phyloP scores from a whole-genome alignment of 2,329 filamentous ascomycete genomes.

The Didymella glomerata region DNA sequence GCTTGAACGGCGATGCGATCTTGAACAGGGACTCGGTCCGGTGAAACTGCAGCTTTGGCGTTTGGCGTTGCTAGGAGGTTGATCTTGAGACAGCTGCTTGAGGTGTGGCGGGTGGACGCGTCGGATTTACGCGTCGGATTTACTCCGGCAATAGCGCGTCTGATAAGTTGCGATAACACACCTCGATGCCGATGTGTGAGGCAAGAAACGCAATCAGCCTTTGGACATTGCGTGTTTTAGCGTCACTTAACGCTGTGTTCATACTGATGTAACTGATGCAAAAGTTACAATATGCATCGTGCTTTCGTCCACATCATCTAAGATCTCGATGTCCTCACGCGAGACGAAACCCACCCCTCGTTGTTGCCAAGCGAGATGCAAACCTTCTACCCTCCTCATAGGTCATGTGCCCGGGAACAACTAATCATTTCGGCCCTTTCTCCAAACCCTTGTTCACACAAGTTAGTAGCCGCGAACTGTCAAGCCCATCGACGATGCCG shows the following conservation, averaged over 20 bases:
- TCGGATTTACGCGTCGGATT: not conserved
- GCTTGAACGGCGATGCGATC: constrained; percentile 5
- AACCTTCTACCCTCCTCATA: constrained; percentile 13
- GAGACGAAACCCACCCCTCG: not conserved
- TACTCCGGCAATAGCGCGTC: not conserved
- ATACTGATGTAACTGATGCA: constrained; percentile 2
- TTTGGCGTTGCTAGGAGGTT: not conserved
- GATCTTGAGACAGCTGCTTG: constrained; percentile 1
- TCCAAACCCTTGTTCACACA: not conserved
- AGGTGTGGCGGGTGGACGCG: not conserved
- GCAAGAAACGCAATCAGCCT: constrained; percentile 1
- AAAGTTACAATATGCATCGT: constrained; percentile 9
- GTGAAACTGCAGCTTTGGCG: constrained; percentile 9
- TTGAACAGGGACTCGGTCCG: constrained; percentile 9
- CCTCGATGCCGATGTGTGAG: not conserved
- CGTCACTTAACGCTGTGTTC: not conserved
- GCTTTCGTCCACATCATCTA: constrained; percentile 4
- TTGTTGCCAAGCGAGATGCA: not conserved
- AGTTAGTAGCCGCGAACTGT: not conserved
- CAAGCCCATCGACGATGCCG: constrained; percentile 13
- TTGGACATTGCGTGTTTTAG: constrained; percentile 5
- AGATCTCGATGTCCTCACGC: not conserved
- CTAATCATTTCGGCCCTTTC: not conserved
- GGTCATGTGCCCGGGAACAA: constrained; percentile 1
- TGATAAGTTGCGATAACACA: constrained; percentile 2